Evolutionary conservation across 2,329 filamentous ascomycete species (phyloP).

Genomic region (Myriangium duriaei): DNA sequence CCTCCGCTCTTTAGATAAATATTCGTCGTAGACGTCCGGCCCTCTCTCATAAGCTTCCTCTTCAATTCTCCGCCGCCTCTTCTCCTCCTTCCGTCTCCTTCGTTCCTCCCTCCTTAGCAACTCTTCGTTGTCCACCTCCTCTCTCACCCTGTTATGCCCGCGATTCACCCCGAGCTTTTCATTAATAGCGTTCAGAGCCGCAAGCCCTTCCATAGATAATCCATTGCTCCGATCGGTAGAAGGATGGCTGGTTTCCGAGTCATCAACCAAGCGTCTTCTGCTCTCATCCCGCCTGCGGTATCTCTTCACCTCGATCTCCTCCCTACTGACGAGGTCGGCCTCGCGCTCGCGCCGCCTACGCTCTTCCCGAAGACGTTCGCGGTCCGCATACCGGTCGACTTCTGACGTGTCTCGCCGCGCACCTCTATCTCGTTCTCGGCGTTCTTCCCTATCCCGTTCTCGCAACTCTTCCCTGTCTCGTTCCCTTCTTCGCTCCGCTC

Average conservation of each 20-base stretch:
- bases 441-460: conserved; percentile 17
- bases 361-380: conserved; percentile 19
- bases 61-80: conserved; percentile 21
- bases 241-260: conserved; percentile 1
- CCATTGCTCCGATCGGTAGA: conserved; percentile 19
- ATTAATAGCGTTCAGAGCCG: conserved; percentile 45
- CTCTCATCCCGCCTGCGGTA: conserved; percentile 14
- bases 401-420: too few species aligned
- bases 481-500: conserved; percentile 20
- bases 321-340: conserved; percentile 14
- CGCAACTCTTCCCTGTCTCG: conserved; percentile 13
- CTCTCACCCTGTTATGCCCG: conserved; percentile 5
- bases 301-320: conserved; percentile 16
- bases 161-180: conserved; percentile 9
- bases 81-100: conserved; percentile 9
- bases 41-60: conserved; percentile 28
- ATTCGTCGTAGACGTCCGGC: conserved; percentile 6
- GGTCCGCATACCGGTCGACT: conserved; percentile 5
- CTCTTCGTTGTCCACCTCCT: conserved; percentile 9
- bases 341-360: conserved; percentile 28
- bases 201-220: conserved; percentile 47
- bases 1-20: conserved; percentile 13
- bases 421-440: conserved; percentile 20
- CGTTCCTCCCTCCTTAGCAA: conserved; percentile 5
- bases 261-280: conserved; percentile 1